Base-by-base conservation (phyloP, 1,284 basidiomycete genomes). In the Xerocomus nothofagi region DNA sequence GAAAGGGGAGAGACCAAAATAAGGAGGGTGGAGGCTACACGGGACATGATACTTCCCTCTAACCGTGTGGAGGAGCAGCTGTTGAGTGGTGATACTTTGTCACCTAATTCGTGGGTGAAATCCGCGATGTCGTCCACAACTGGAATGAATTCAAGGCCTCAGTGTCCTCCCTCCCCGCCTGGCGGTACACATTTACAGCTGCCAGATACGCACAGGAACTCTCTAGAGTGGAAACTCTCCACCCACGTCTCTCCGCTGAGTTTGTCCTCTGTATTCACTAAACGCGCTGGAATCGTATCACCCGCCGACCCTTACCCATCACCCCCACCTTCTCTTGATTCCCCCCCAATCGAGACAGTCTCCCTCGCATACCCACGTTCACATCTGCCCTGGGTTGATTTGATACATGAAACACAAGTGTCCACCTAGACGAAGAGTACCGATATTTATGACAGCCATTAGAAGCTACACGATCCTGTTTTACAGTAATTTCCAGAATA, bases 1-100 rank as follows among this genome's bases (percentile, higher is more conserved):
- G 93, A 93, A 65, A 82, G 81, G 63, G 94, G 94, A 31, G 94
- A 98, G 76, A 88, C 87, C 68, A 88, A 87, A 71, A 80, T 93
- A 73, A 76, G 87, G 46, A 77, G 88, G 53, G 84, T 93, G n/a
- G 91, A 94, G 65, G 91, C 90, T 6, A 80, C 83, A 38, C 75
- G 82, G 49, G 86, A 90, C 32, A 66, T 90, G 60, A 75, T 82
- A 65, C 73, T 93, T 20, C 91, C 91, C 1, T 81, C 74, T 18
- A 87, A 83, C n/a, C 81, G 80, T 57, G 72, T 64, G 41, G 82
- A 85, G 42, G 72, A 76, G 18, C 66, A 70, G 31, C 59, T 82
- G 49, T 68, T 82, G 69, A 65, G 61, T 21, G 76, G 73, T n/a
- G 66, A 65, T 12, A 68, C 48, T 3, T 49, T 62, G 4, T 51